A percentile compares a stretch with the other conserved stretches of the same genome.
Conservation (phyloP, 345 rosid genomes). For the Raphanus sativus region DNA sequence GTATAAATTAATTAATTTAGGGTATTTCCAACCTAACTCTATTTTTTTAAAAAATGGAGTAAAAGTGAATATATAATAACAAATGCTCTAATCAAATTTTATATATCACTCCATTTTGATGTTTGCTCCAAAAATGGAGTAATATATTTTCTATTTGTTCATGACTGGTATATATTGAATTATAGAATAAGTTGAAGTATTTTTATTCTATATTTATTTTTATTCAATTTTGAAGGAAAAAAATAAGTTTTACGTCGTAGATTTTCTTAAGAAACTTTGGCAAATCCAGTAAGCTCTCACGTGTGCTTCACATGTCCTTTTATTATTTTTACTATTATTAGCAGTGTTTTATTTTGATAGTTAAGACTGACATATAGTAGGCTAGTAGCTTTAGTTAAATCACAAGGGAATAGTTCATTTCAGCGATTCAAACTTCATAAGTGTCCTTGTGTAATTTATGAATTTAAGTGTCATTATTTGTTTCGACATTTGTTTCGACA, state of each 20-base stretch:
- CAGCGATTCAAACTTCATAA: neutral
- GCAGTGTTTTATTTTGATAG: neutral
- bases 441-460: neutral
- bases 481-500: neutral
- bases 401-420: neutral
- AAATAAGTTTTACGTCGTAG: too few relatives aligned
- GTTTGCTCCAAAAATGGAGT: too few relatives aligned
- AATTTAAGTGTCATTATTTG: neutral
- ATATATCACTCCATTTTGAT: too few relatives aligned
- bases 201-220: too few relatives aligned
- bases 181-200: too few relatives aligned
- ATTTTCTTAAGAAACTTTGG: conserved; percentile 15
- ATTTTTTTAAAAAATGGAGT: too few relatives aligned
- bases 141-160: too few relatives aligned
- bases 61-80: too few relatives aligned
- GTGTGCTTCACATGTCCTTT: conserved; percentile 21
- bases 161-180: too few relatives aligned
- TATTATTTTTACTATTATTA: neutral
- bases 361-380: neutral
- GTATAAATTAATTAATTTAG: neutral
- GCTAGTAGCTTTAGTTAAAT: neutral
- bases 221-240: too few relatives aligned
- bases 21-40: too few relatives aligned
- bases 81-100: too few relatives aligned
- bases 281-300: conserved; percentile 11